Conservation (phyloP, 2,329 filamentous ascomycete genomes). For the Aureobasidium uvarum region DNA sequence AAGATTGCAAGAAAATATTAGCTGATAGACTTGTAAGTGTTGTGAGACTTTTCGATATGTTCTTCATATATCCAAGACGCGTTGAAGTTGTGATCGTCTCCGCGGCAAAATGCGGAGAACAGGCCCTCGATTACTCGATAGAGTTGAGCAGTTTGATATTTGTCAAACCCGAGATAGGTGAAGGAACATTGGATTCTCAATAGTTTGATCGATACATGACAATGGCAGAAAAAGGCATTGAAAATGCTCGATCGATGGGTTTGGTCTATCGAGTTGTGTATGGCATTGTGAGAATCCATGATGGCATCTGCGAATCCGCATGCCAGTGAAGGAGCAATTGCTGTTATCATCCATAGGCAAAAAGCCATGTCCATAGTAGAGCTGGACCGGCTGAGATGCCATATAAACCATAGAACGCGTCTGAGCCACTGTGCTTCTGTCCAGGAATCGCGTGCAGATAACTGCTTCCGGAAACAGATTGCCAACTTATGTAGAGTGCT, state of each 20-base stretch:
- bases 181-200: background rate
- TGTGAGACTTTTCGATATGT: background rate
- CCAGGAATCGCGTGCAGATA: background rate
- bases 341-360: too few relatives aligned
- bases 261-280: background rate
- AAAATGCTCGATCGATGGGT: background rate
- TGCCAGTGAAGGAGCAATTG: too few relatives aligned
- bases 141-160: constrained; percentile 12
- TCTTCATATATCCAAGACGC: background rate
- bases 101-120: constrained; percentile 13
- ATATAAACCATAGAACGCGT: background rate
- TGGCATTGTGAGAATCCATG: background rate
- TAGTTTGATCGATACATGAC: background rate
- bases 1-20: background rate
- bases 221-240: background rate
- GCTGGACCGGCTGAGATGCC: background rate
- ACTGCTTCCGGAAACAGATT: too few relatives aligned
- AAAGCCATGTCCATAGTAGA: background rate
- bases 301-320: background rate
- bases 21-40: background rate
- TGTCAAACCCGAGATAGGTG: background rate
- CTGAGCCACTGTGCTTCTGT: background rate
- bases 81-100: background rate
- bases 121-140: constrained; percentile 8
- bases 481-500: background rate